Evolutionary conservation across 2,329 filamentous ascomycete species (phyloP).

Genomic region (Botrytis sinoallii): DNA sequence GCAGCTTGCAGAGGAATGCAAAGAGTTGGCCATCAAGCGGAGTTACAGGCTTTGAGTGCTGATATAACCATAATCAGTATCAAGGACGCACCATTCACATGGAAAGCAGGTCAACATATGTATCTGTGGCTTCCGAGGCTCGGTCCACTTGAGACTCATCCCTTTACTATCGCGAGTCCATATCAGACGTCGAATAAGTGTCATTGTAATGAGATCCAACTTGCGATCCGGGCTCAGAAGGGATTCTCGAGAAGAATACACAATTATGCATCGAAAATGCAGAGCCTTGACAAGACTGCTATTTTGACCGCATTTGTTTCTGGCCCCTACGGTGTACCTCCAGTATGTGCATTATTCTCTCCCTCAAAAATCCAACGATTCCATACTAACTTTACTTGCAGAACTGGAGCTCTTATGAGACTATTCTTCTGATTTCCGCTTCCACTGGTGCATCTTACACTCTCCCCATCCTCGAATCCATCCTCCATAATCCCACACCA

Average conservation of each 20-base stretch:
- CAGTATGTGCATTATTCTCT: constrained; percentile 28
- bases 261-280: constrained; percentile 42
- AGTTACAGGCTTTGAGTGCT: constrained; percentile 48
- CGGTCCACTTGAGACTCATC: constrained; percentile 55
- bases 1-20: constrained; percentile 32
- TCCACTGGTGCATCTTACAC: constrained; percentile 63
- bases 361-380: not conserved
- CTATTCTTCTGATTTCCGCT: constrained; percentile 56
- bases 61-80: constrained; percentile 57
- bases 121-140: constrained; percentile 59
- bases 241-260: constrained; percentile 58
- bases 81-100: constrained; percentile 57
- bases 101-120: constrained; percentile 58
- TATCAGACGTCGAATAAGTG: constrained; percentile 45
- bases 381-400: not conserved
- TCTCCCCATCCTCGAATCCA: constrained; percentile 55
- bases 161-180: constrained; percentile 58
- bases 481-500: constrained; percentile 43
- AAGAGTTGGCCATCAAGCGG: constrained; percentile 52
- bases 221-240: constrained; percentile 53
- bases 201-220: constrained; percentile 53
- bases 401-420: constrained; percentile 57
- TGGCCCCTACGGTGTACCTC: constrained; percentile 55
- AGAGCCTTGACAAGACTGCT: constrained; percentile 32
- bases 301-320: constrained; percentile 48